Evolutionary conservation across 257 asterid species (phyloP), one percentile per base, ranked within the genome.

Genomic region (Lithospermum erythrorhizon): DNA sequence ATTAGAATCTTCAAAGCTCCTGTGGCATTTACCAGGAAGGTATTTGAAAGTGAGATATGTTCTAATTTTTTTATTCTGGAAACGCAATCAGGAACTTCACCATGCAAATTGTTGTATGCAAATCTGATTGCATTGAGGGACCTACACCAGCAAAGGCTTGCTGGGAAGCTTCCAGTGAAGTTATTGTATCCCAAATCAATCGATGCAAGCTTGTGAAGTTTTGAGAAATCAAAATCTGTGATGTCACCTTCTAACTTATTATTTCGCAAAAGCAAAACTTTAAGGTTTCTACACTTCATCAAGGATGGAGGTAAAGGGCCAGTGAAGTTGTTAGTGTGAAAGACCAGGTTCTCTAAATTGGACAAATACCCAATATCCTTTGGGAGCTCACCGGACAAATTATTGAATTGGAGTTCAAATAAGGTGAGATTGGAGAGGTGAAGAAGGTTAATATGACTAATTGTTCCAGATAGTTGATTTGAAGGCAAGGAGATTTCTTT

Each of bases 131-230:
- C 89, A 0, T 70, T 68, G 15, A 77, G 17, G 6, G 83, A 76
- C 54, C 70, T 47, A 68, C 81, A 72, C 62, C 70, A 19, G 68
- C 89, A 82, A 16, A 82, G 72, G 58, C 75, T 70, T 2, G 47
- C 61, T 1, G 85, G 83, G 19, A 82, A 76, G 3, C 15, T 29
- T 6, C 89, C 89, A 8, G 55, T 51, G 24, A 82, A 77, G 67
- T 56, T 72, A 58, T 82, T 82, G 74, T 79, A 74, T 30, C 83
- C 83, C 9, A 82, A 63, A 67, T 82, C 88, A 20, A 82, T 29
- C 53, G 79, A 75, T 32, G 72, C 68, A 10, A 79, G 61, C 1
- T 3, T 21, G 24, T 32, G 58, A 58, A 83, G 81, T 45, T 61
- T 70, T 17, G 84, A 73, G 81, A 83, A 83, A 61, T 83, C 81